Base-by-base conservation (phyloP, 2,329 filamentous ascomycete species). In the Monosporascus cannonballus region DNA sequence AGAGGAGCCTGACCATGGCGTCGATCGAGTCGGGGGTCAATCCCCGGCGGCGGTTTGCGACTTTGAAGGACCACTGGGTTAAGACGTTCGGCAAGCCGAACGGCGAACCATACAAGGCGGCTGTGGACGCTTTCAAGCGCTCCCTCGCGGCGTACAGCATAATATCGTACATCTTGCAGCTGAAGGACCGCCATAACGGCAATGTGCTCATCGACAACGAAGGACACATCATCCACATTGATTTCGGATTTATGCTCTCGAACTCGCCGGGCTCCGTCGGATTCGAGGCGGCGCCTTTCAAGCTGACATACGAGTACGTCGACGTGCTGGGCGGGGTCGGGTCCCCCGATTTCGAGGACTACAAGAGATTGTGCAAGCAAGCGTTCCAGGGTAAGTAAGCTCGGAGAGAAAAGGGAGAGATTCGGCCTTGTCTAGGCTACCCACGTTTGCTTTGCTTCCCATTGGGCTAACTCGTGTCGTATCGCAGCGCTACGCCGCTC, bases 211-310 rank as follows among this genome's bases (percentile, higher is more conserved):
- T 94, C 62, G 89, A 93, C 69, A 90, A 88, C 63, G 86, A 90
- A 67, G 89, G 89, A 9, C 89, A 94, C 66, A 91, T 93, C 52
- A 85, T 94, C 55, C 89, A 94, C 66, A 94, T 94, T 56, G 89
- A 94, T 69, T 94, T 94, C 69, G 89, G 89, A 51, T 94, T 94
- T 68, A 93, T 94, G 87, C 76, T 94, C 36, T 92, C 87, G 47
- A 94, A 94, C 69, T 91, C 88, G 1, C 89, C 89, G 0, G 89
- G 89, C 0, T 87, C 85, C 8, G 89, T 94, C 65, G 89, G 88
- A 2, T 94, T 94, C 62, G 89, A 94, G 71, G 89, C 89, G 15
- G 89, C 89, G 4, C 89, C 89, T 1, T 94, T 94, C 71, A 94
- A 94, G 73, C 76, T 94, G 25, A 92, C 89, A 1, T 83, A 91